phyloP scores from a whole-genome alignment of 2,329 filamentous ascomycete genomes.

The Fusarium goolgardi region DNA sequence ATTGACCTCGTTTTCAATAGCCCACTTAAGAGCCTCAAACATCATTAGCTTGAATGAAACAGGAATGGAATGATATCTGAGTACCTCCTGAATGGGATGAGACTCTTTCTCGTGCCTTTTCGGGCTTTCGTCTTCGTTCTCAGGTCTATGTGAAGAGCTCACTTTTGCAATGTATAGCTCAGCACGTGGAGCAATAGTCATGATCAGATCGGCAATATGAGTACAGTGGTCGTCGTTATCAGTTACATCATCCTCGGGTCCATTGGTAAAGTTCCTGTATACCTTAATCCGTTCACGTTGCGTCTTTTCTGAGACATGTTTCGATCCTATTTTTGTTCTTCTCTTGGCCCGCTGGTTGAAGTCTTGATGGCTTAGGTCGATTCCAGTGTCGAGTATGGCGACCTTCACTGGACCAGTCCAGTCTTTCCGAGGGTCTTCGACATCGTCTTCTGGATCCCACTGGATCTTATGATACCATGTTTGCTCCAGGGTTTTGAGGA shows the following conservation, averaged over 20 bases:
- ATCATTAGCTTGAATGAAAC: not conserved
- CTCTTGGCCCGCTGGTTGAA: conserved; percentile 16
- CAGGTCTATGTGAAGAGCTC: not conserved
- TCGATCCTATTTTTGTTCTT: conserved; percentile 10
- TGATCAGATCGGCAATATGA: conserved; percentile 26
- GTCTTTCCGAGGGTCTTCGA: not conserved
- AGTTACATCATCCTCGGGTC: conserved; percentile 14
- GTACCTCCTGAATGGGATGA: conserved; percentile 4
- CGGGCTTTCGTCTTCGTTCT: not conserved
- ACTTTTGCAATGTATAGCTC: conserved; percentile 29
- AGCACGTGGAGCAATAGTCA: conserved; percentile 25
- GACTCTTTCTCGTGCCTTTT: not conserved
- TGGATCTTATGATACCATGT: conserved; percentile 28
- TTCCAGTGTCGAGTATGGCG: conserved; percentile 33
- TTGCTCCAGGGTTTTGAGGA: conserved; percentile 14
- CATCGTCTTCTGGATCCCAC: conserved; percentile 26
- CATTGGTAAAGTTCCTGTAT: conserved; percentile 20
- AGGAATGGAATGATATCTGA: too few species aligned
- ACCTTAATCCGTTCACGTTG: conserved; percentile 24
- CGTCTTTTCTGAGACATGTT: conserved; percentile 9
- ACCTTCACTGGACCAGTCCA: conserved; percentile 30
- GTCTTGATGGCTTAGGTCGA: conserved; percentile 23
- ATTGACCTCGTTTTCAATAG: conserved; percentile 22
- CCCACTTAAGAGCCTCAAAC: conserved; percentile 24
- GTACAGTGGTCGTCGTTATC: conserved; percentile 25